Base-by-base conservation (phyloP, 1,139 yeast genomes). In the Lodderomyces pseudojiufengensis region DNA sequence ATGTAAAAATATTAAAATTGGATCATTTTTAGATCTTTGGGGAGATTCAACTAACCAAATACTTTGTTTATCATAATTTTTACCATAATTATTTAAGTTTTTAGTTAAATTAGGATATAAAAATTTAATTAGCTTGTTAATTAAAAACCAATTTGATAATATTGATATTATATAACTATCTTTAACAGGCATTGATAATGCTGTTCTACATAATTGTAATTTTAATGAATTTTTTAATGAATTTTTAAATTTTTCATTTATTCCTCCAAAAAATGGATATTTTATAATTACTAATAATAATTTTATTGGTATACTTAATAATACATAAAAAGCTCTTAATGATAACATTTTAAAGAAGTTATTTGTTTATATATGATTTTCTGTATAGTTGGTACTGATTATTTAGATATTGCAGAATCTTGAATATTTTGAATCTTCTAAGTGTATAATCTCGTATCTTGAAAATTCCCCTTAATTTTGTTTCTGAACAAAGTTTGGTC, bases 1-100 rank as follows among this genome's bases (percentile, higher is more conserved):
- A 41, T 70, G 75, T 11, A 52, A 44, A 41, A 54, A 69, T 18
- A 69, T 48, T 14, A 70, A 46, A 12, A 70, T 49, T 0, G 73
- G 73, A 40, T 67, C 72, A 8, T 16, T 9, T 1, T 25, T 22
- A n/a, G 53, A 44, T 18, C 61, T 47, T 24, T 53, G 43, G 9
- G n/a, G 7, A 31, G 55, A 57, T 42, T 62, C 62, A 3, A 54
- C 63, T 10, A 69, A 33, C 74, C 74, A 69, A 27, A 55, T 47
- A 4, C 68, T 60, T 37, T 57, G 51, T n/a, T 50, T 43, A 36
- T 62, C 67, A 41, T 50, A 66, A 24, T 42, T 45, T 27, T 55
- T 52, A 8, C 74, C 74, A 38, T 56, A 67, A 6, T 56, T 55
- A 4, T 63, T 61, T 9, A 57, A 42, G n/a, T 42, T 36, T 18